Evolutionary conservation across 2,329 filamentous ascomycete species (phyloP).

Genomic region (Aureobasidium musti): DNA sequence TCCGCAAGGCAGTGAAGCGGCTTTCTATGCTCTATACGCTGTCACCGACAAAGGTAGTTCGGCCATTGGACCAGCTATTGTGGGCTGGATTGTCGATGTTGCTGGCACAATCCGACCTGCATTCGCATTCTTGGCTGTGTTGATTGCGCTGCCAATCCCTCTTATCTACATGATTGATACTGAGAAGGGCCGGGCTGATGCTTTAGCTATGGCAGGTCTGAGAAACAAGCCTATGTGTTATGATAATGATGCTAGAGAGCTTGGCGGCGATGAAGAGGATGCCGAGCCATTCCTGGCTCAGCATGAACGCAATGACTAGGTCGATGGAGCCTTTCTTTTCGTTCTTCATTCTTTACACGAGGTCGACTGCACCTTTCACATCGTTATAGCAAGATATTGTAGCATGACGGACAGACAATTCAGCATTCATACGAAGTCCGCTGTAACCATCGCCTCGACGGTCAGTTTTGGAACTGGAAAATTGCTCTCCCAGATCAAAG

Average conservation of each 20-base stretch:
- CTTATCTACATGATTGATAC: conserved; percentile 80
- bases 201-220: conserved; percentile 28
- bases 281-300: conserved; percentile 16
- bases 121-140: conserved; percentile 79
- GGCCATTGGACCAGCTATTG: conserved; percentile 85
- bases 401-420: too few relatives aligned
- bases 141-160: conserved; percentile 77
- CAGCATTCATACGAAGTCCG: too few relatives aligned
- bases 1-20: conserved; percentile 85
- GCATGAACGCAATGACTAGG: neutral
- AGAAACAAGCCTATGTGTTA: neutral
- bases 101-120: conserved; percentile 55
- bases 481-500: neutral
- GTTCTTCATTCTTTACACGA: neutral
- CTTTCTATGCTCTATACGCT: conserved; percentile 91
- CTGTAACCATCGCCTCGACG: too few relatives aligned
- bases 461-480: neutral
- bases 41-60: conserved; percentile 95
- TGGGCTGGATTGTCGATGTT: conserved; percentile 80
- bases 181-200: conserved; percentile 52
- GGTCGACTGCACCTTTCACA: neutral
- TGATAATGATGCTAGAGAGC: conserved; percentile 1
- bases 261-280: conserved; percentile 1
- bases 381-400: too few relatives aligned
- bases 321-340: too few relatives aligned